These are phyloP conservation scores for Trypanosoma lewisi DNA, from an alignment of 208 protist genomes.

Conservation along the genomic window DNA sequence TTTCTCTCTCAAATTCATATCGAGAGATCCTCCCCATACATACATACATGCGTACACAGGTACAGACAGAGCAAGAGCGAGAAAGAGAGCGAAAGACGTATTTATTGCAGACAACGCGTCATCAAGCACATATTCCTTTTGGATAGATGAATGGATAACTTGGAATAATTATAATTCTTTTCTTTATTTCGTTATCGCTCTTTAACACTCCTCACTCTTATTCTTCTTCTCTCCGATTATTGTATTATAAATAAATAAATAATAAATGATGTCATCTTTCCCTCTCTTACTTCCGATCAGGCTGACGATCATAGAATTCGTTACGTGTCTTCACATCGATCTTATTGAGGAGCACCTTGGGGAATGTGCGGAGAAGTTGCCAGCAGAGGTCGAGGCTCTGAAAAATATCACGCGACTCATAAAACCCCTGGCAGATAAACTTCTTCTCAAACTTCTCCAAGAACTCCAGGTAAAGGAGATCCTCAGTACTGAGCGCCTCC, in stretches of 20 bases:
- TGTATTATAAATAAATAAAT: neutral
- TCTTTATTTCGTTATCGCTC: conserved; percentile 3
- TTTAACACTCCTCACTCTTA: neutral
- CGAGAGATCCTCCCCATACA: neutral
- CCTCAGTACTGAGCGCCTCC: conserved; percentile 98
- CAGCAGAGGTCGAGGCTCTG: conserved; percentile 99
- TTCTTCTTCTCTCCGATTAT: neutral
- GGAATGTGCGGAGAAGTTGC: conserved; percentile 98
- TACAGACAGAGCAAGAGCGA: neutral
- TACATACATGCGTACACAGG: neutral
- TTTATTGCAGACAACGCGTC: too few species aligned
- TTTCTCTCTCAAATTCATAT: too few species aligned
- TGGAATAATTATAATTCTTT: too few species aligned
- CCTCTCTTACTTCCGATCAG: conserved; percentile 38
- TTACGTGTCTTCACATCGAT: conserved; percentile 95
- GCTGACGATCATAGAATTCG: conserved; percentile 92
- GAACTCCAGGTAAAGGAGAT: conserved; percentile 99
- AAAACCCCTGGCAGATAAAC: conserved; percentile 98
- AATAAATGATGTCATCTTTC: neutral
- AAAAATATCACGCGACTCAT: conserved; percentile 98
- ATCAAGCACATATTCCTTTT: too few species aligned
- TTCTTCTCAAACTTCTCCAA: conserved; percentile 99
- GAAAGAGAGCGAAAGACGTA: too few species aligned
- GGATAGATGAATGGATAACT: too few species aligned
- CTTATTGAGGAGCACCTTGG: conserved; percentile 96